phyloP scores from a whole-genome alignment of 257 asterid genomes.

The Coffea eugenioides region DNA sequence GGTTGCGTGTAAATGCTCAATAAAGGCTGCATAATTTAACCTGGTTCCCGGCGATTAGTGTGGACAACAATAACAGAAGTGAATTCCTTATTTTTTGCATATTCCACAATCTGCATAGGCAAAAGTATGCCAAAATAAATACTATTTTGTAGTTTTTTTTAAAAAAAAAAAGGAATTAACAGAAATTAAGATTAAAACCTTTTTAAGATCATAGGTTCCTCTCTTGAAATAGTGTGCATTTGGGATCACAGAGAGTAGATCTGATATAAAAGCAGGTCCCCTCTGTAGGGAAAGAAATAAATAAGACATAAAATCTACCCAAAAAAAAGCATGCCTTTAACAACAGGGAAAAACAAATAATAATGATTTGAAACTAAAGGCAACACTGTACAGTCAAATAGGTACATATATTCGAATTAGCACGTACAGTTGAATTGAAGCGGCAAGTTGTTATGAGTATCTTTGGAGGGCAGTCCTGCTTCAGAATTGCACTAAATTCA shows the following conservation, averaged over 20 bases:
- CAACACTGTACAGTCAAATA: too few relatives aligned
- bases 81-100: slow-evolving; percentile 74
- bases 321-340: background rate
- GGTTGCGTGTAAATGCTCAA: background rate
- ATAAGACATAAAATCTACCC: background rate
- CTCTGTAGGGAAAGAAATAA: slow-evolving; percentile 47
- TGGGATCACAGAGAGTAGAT: slow-evolving; percentile 76
- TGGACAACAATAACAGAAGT: slow-evolving; percentile 87
- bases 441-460: slow-evolving; percentile 87
- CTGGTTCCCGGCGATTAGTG: slow-evolving; percentile 96
- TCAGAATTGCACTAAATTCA: slow-evolving; percentile 69
- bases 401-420: background rate
- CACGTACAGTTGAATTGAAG: slow-evolving; percentile 76
- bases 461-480: slow-evolving; percentile 62
- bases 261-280: slow-evolving; percentile 81
- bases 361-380: background rate
- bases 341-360: background rate
- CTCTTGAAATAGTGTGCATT: slow-evolving; percentile 78
- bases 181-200: slow-evolving; percentile 32
- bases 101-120: slow-evolving; percentile 65
- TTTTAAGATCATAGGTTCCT: slow-evolving; percentile 93
- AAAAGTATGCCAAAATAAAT: background rate
- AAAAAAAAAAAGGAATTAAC: background rate
- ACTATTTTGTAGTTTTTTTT: background rate
- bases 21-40: slow-evolving; percentile 26